A percentile compares a stretch with the other conserved stretches of the same genome.
Evolutionary conservation across 2,329 filamentous ascomycete species (phyloP).

Genomic region (Juglanconis juglandina): DNA sequence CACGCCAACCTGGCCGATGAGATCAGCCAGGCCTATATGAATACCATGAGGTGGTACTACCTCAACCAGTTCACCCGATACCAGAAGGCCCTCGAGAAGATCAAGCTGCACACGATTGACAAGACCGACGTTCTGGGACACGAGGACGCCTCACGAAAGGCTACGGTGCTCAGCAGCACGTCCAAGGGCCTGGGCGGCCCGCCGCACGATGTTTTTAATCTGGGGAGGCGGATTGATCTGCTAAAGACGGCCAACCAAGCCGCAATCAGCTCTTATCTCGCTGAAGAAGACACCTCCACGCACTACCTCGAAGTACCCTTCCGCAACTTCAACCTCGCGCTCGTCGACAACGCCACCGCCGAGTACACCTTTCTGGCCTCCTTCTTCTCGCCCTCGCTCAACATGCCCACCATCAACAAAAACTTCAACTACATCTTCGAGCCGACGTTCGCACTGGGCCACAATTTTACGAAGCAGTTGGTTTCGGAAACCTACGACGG

Average conservation of each 20-base stretch:
- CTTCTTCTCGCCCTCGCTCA: constrained; percentile 79
- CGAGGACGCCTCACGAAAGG: constrained; percentile 67
- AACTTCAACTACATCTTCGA: constrained; percentile 88
- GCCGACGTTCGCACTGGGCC: constrained; percentile 81
- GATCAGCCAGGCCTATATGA: constrained; percentile 89
- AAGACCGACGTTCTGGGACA: constrained; percentile 79
- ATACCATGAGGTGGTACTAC: constrained; percentile 99
- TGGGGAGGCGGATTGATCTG: constrained; percentile 82
- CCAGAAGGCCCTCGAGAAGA: constrained; percentile 74
- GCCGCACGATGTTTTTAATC: constrained; percentile 80
- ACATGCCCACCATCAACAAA: constrained; percentile 72
- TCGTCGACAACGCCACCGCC: constrained; percentile 89
- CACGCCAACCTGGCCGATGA: constrained; percentile 83
- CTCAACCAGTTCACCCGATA: constrained; percentile 87
- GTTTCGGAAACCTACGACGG: constrained; percentile 77
- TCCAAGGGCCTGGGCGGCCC: constrained; percentile 47
- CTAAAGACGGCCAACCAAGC: constrained; percentile 69
- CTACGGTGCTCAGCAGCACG: constrained; percentile 50
- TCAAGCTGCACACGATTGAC: constrained; percentile 79
- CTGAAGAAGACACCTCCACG: constrained; percentile 80
- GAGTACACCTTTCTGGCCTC: constrained; percentile 92
- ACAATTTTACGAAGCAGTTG: constrained; percentile 70
- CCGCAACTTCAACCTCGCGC: constrained; percentile 87
- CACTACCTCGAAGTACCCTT: constrained; percentile 92
- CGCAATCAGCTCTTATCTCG: constrained; percentile 82